Conservation (phyloP, 2,329 filamentous ascomycete genomes). For the Neonectria magnoliae region DNA sequence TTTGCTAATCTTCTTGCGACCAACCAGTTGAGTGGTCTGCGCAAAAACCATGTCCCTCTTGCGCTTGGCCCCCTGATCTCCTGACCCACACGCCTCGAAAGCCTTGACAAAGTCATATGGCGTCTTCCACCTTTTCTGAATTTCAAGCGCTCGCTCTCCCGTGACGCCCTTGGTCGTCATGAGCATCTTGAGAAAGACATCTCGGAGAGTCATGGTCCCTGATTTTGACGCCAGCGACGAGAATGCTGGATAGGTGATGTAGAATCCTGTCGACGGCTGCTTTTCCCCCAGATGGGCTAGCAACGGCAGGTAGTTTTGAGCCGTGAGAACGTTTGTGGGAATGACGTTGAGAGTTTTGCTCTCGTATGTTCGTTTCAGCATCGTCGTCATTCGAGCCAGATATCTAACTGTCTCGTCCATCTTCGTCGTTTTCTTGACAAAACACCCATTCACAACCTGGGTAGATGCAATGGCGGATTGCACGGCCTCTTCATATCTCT, state of each 20-base stretch:
- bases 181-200: slow-evolving; percentile 85
- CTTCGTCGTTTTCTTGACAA: slow-evolving; percentile 78
- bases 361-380: slow-evolving; percentile 74
- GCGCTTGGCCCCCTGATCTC: slow-evolving; percentile 62
- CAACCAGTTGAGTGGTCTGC: slow-evolving; percentile 67
- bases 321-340: slow-evolving; percentile 70
- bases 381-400: slow-evolving; percentile 74
- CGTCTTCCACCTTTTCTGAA: slow-evolving; percentile 81
- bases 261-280: slow-evolving; percentile 61
- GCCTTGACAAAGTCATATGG: slow-evolving; percentile 77
- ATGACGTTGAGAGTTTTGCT: slow-evolving; percentile 67
- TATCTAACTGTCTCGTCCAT: slow-evolving; percentile 84
- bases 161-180: slow-evolving; percentile 82
- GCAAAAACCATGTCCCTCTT: slow-evolving; percentile 69
- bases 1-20: slow-evolving; percentile 74
- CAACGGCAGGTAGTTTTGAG: slow-evolving; percentile 72
- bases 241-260: slow-evolving; percentile 77
- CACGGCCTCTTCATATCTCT: slow-evolving; percentile 72
- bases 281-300: slow-evolving; percentile 67
- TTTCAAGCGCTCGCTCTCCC: slow-evolving; percentile 81
- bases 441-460: slow-evolving; percentile 82
- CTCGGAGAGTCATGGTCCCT: slow-evolving; percentile 76
- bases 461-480: slow-evolving; percentile 79
- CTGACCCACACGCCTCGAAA: slow-evolving; percentile 64
- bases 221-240: slow-evolving; percentile 79